Conservation (phyloP, 148 eudicot species). For the Vaccinium darrowii region DNA sequence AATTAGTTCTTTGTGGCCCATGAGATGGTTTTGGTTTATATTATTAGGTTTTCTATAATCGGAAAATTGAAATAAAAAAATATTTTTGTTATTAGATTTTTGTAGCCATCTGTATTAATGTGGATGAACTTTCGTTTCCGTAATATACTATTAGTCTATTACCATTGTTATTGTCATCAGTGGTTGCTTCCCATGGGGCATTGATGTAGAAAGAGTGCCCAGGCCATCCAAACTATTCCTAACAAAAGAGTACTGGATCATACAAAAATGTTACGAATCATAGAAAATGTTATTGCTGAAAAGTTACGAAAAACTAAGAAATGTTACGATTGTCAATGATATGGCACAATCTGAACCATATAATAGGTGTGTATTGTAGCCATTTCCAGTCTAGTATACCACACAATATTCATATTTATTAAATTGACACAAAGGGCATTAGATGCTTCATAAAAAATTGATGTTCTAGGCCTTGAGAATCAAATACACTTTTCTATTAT, state of each 20-base stretch:
- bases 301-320: too few relatives aligned
- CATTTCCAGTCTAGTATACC: too few relatives aligned
- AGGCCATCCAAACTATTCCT: background rate
- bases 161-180: background rate
- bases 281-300: too few relatives aligned
- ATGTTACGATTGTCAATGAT: too few relatives aligned
- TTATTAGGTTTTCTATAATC: background rate
- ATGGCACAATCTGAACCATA: too few relatives aligned
- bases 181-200: background rate
- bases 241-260: background rate
- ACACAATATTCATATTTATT: background rate
- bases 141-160: background rate
- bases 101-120: background rate
- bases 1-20: background rate
- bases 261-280: too few relatives aligned
- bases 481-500: background rate
- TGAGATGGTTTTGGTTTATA: background rate
- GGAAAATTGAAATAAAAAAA: background rate
- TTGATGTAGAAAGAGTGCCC: background rate
- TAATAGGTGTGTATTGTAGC: too few relatives aligned
- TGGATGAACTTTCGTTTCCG: too few relatives aligned
- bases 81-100: background rate
- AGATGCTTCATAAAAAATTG: slow-evolving; percentile 1
- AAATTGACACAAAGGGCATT: background rate
- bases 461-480: slow-evolving; percentile 3